Percentiles rank a stretch among this genome's conserved stretches.
Conservation (phyloP, 1,139 yeast genomes). For the Nakaseomyces kungkrabaensis region DNA sequence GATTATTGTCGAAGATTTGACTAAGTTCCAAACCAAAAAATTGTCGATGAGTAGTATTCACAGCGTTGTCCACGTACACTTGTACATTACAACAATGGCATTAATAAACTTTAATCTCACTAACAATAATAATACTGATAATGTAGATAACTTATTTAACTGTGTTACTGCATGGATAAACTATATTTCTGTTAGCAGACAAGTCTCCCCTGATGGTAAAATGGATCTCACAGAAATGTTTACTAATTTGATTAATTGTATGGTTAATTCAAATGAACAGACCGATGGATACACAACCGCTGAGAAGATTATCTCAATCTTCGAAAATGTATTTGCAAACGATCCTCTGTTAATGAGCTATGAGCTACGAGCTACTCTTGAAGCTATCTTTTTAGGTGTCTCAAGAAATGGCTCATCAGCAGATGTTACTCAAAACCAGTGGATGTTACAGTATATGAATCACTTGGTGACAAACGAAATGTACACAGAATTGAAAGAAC, state of each 20-base stretch:
- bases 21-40: constrained; percentile 24
- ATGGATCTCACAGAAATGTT: constrained; percentile 32
- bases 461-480: constrained; percentile 34
- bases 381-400: constrained; percentile 29
- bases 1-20: constrained; percentile 46
- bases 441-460: constrained; percentile 35
- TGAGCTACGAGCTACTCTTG: constrained; percentile 27
- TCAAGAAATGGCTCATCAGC: constrained; percentile 17
- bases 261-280: constrained; percentile 21
- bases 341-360: constrained; percentile 29
- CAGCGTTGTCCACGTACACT: constrained; percentile 23
- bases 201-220: constrained; percentile 31
- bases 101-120: constrained; percentile 22
- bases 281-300: constrained; percentile 20
- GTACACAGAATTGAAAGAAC: constrained; percentile 37
- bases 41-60: constrained; percentile 21
- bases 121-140: constrained; percentile 6
- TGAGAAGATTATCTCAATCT: constrained; percentile 19
- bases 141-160: constrained; percentile 22
- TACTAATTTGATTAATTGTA: constrained; percentile 23
- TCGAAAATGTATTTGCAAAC: constrained; percentile 28
- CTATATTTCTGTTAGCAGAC: constrained; percentile 35
- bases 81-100: constrained; percentile 28
- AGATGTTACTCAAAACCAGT: constrained; percentile 18
- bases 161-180: constrained; percentile 35